Base-by-base conservation (phyloP, 73 alveolate genomes). In the Paraurostyla sp. region DNA sequence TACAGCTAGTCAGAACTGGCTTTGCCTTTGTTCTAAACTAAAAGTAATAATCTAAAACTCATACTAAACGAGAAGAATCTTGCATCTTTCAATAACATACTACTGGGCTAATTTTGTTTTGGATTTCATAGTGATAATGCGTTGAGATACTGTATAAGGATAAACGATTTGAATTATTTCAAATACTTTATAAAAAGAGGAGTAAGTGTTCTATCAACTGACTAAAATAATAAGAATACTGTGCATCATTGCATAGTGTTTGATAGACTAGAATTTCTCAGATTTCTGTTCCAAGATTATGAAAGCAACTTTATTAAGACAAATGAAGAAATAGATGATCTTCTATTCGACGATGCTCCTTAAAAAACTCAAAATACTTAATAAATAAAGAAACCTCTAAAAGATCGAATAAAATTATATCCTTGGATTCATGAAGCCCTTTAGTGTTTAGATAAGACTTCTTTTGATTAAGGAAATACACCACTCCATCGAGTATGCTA, bases 111-210 rank as follows among this genome's bases (percentile, higher is more conserved):
- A 65, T 65, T 65, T 38, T 2, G n/a, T 13, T 65, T 65, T 38
- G 82, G 82, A 6, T 65, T 16, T 22, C 82, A 65, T 13, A 35
- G 59, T 40, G 82, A 65, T 65, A 65, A 65, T 65, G 82, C 82
- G 25, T 40, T 65, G 13, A 11, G 35, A 23, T 65, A 65, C 38
- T 65, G 82, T 23, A 65, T 65, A 65, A 65, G 82, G 25, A 65
- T 65, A 6, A 65, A 65, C 32, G 41, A 65, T 65, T 38, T 65
- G 25, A 58, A 65, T 2, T 65, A 38, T 38, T 65, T 65, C 58
- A 65, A 65, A 22, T 65, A 65, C 58, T 65, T 65, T 65, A 58
- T 65, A 23, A 65, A 38, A 65, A 32, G 82, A 65, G 46, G 46
- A 36, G 46, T 65, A 38, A 65, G 82, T 9, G 0, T 65, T 1